Evolutionary conservation across 106 monocot species (phyloP).

Genomic region (Cymbidium sinense): DNA sequence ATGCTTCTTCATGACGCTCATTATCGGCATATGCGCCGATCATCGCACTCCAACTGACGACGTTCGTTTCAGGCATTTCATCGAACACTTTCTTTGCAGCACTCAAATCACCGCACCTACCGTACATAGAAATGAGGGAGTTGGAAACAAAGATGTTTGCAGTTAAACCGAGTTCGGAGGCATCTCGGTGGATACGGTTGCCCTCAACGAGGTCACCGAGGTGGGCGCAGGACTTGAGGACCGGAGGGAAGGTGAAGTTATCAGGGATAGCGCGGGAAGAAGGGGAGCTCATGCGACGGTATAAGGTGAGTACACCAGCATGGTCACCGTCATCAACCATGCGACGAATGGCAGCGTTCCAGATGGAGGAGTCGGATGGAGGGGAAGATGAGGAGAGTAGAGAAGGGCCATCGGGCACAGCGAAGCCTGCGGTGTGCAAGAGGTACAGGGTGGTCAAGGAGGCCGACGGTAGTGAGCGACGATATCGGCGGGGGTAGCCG

Average conservation of each 20-base stretch:
- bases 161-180: background rate
- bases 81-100: slow-evolving; percentile 26
- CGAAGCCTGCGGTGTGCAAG: background rate
- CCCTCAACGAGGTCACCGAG: slow-evolving; percentile 22
- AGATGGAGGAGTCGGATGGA: slow-evolving; percentile 20
- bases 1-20: slow-evolving; percentile 8
- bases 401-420: background rate
- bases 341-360: slow-evolving; percentile 27
- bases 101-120: slow-evolving; percentile 17
- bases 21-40: slow-evolving; percentile 21
- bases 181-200: slow-evolving; percentile 12
- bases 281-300: slow-evolving; percentile 24
- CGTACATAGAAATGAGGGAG: slow-evolving; percentile 42
- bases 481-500: background rate
- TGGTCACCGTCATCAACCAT: slow-evolving; percentile 10
- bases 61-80: slow-evolving; percentile 17
- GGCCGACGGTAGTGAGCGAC: slow-evolving; percentile 1
- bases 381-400: slow-evolving; percentile 4
- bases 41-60: slow-evolving; percentile 38
- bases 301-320: slow-evolving; percentile 19
- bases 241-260: slow-evolving; percentile 42
- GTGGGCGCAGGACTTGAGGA: slow-evolving; percentile 38
- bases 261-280: slow-evolving; percentile 15
- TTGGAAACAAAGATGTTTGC: slow-evolving; percentile 23
- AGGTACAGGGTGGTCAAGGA: background rate